Conservation (phyloP, 768 basidiomycete genomes). For the Galerina marginata region DNA sequence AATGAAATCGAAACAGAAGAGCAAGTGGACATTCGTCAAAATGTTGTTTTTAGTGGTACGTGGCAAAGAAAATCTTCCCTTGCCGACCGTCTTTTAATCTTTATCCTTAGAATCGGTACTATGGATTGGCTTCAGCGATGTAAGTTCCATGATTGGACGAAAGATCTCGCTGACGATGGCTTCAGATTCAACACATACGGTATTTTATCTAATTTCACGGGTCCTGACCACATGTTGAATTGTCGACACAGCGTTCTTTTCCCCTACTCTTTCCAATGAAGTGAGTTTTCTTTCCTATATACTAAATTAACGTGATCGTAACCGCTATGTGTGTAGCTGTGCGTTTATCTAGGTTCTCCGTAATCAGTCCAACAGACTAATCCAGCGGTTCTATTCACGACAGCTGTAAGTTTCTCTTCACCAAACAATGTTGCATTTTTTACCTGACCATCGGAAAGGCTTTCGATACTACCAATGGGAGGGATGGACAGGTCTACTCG, state of each 20-base stretch:
- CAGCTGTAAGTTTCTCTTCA: too few relatives aligned
- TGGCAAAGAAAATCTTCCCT: background rate
- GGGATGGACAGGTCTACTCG: background rate
- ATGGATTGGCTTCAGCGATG: background rate
- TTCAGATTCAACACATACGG: slow-evolving; percentile 1
- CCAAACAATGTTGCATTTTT: background rate
- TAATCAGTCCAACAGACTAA: too few relatives aligned
- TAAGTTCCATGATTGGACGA: background rate
- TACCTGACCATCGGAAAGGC: background rate
- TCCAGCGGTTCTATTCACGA: too few relatives aligned
- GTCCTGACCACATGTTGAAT: too few relatives aligned
- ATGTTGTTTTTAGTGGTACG: background rate
- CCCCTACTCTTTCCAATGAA: too few relatives aligned
- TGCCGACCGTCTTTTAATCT: too few relatives aligned
- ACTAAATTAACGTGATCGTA: too few relatives aligned
- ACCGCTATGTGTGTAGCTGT: too few relatives aligned
- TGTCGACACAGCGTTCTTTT: too few relatives aligned
- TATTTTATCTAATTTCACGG: background rate
- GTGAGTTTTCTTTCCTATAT: too few relatives aligned
- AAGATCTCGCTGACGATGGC: too few relatives aligned
- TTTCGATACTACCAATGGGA: background rate
- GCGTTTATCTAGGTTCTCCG: too few relatives aligned
- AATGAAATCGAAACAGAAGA: background rate
- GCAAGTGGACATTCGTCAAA: slow-evolving; percentile 3
- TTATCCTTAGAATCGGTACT: background rate